A percentile compares a stretch with the other conserved stretches of the same genome.
phyloP scores from a whole-genome alignment of 805 yeast genomes.

The Torulaspora quercuum region DNA sequence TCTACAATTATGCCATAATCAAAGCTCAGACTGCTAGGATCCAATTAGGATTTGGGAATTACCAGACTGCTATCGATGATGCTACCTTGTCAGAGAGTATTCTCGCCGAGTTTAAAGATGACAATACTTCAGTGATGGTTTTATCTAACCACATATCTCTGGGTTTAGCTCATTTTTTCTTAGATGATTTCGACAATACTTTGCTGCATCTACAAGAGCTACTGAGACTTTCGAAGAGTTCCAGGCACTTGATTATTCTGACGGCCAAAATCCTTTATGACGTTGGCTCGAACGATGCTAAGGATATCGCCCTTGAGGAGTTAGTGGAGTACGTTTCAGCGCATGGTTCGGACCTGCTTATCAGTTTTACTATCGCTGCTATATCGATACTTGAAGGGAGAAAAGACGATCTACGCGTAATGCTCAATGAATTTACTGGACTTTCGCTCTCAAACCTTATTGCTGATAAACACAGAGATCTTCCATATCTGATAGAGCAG shows the following conservation, averaged over 20 bases:
- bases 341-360: slow-evolving; percentile 61
- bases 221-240: slow-evolving; percentile 52
- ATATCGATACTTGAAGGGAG: slow-evolving; percentile 63
- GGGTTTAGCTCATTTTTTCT: slow-evolving; percentile 71
- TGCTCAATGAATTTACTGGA: slow-evolving; percentile 60
- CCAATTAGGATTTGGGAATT: slow-evolving; percentile 56
- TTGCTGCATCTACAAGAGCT: slow-evolving; percentile 64
- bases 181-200: slow-evolving; percentile 59
- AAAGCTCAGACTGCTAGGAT: slow-evolving; percentile 73
- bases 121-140: slow-evolving; percentile 35
- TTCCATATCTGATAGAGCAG: slow-evolving; percentile 57
- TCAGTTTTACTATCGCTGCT: slow-evolving; percentile 75
- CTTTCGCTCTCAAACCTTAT: slow-evolving; percentile 47
- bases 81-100: slow-evolving; percentile 56
- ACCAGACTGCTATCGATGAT: slow-evolving; percentile 54
- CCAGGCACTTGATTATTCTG: slow-evolving; percentile 64
- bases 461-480: slow-evolving; percentile 49
- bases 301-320: slow-evolving; percentile 81
- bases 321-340: slow-evolving; percentile 60
- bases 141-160: slow-evolving; percentile 62
- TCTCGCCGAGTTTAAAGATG: slow-evolving; percentile 40
- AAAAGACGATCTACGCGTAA: slow-evolving; percentile 53
- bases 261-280: slow-evolving; percentile 79
- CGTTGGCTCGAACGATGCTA: slow-evolving; percentile 68
- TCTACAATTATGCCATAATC: slow-evolving; percentile 53